Evolutionary conservation across 2,329 filamentous ascomycete genomes (phyloP).

Genomic region (Aspergillus chevalieri): DNA sequence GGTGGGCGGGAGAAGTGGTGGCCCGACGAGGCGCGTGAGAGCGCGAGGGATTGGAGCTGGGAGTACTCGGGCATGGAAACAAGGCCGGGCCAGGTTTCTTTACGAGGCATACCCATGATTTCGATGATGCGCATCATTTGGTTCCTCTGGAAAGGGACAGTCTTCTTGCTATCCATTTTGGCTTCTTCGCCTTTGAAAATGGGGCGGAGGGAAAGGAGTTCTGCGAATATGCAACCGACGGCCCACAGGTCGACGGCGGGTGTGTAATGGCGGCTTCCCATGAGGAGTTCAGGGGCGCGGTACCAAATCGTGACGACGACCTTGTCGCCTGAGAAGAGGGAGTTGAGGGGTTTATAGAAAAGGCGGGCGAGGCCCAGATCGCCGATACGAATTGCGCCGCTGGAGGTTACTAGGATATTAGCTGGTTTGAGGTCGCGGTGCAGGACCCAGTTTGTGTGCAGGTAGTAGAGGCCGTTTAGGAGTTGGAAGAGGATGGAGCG

Average conservation of each 20-base stretch:
- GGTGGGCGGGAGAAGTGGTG: conserved; percentile 46
- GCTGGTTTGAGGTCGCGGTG: conserved; percentile 96
- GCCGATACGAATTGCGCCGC: conserved; percentile 86
- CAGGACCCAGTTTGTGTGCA: conserved; percentile 94
- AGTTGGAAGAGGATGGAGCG: conserved; percentile 95
- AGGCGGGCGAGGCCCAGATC: conserved; percentile 86
- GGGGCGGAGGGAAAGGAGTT: conserved; percentile 78
- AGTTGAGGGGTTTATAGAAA: conserved; percentile 89
- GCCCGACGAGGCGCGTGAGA: conserved; percentile 37
- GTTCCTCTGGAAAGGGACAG: conserved; percentile 91
- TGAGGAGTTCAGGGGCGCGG: conserved; percentile 83
- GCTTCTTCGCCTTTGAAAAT: conserved; percentile 99
- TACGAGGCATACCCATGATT: conserved; percentile 83
- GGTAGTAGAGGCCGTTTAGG: conserved; percentile 86
- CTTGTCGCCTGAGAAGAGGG: conserved; percentile 89
- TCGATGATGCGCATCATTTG: conserved; percentile 99
- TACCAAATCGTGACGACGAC: conserved; percentile 99
- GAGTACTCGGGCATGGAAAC: conserved; percentile 79
- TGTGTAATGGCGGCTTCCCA: conserved; percentile 93
- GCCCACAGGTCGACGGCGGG: conserved; percentile 97
- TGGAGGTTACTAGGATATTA: conserved; percentile 96
- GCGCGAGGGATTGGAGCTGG: conserved; percentile 54
- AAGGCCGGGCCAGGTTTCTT: conserved; percentile 82
- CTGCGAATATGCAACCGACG: conserved; percentile 94
- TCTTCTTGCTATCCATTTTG: conserved; percentile 98